Evolutionary conservation across 306 rosid genomes (phyloP).

Genomic region (Carpinus viminea): DNA sequence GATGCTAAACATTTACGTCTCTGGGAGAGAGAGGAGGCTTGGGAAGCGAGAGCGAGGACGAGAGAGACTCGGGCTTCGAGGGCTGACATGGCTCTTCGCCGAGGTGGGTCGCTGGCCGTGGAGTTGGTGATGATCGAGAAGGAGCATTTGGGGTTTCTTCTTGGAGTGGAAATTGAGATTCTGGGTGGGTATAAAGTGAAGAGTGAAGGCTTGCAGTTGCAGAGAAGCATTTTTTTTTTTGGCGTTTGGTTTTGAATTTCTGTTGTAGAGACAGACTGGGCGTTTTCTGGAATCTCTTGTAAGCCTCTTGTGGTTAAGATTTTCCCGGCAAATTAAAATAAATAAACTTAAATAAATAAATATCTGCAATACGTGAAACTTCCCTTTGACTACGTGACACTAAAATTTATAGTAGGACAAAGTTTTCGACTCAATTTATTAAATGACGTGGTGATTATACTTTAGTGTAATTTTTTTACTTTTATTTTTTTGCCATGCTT

Average conservation of each 20-base stretch:
- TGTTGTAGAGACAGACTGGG: not conserved
- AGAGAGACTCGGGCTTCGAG: conserved; percentile 79
- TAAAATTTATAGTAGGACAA: too few species aligned
- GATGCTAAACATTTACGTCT: conserved; percentile 55
- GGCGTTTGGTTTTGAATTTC: conserved; percentile 13
- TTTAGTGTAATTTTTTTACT: too few species aligned
- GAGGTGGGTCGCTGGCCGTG: conserved; percentile 38
- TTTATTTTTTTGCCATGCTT: too few species aligned
- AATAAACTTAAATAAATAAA: not conserved
- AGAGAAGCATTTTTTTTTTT: conserved; percentile 30
- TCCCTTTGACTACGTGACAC: too few species aligned
- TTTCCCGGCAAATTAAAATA: conserved; percentile 20
- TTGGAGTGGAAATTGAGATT: conserved; percentile 16
- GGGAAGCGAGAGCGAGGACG: conserved; percentile 74
- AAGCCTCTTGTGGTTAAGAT: conserved; percentile 6
- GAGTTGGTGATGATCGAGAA: conserved; percentile 39
- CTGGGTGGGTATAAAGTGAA: conserved; percentile 18
- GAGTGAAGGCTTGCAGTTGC: conserved; percentile 31
- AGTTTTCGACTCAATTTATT: too few species aligned
- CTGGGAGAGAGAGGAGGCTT: conserved; percentile 67
- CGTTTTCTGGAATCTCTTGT: too few species aligned
- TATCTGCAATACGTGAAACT: not conserved
- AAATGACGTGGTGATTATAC: too few species aligned
- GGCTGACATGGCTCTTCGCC: conserved; percentile 54
- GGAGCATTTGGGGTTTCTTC: conserved; percentile 27